These are phyloP conservation scores for Aspergillus sclerotiicarbonarius DNA, from an alignment of 495 filamentous ascomycete genomes.

Conservation along the genomic window DNA sequence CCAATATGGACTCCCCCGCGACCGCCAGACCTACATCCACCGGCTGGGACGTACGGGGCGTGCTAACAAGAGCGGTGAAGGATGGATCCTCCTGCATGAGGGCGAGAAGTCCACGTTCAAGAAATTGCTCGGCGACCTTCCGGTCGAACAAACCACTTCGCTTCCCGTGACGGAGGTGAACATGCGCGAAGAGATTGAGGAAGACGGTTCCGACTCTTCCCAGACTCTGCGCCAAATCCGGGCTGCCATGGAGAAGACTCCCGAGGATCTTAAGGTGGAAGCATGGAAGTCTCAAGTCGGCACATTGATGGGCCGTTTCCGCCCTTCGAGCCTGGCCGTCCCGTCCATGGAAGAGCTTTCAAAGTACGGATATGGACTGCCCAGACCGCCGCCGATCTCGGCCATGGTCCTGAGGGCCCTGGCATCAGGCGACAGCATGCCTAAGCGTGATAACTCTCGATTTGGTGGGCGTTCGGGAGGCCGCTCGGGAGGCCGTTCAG, in stretches of 20 bases:
- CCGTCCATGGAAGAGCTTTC: neutral
- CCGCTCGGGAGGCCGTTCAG: neutral
- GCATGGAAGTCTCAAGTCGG: neutral
- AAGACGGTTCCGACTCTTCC: neutral
- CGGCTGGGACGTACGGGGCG: conserved; percentile 71
- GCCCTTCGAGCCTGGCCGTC: neutral
- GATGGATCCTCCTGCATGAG: conserved; percentile 69
- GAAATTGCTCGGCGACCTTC: neutral
- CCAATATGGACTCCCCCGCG: conserved; percentile 61
- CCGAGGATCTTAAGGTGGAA: neutral
- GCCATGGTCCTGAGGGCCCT: too few relatives aligned
- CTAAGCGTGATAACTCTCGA: too few relatives aligned
- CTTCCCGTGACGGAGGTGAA: neutral
- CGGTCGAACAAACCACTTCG: neutral
- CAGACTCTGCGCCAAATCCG: neutral
- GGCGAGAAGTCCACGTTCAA: conserved; percentile 43
- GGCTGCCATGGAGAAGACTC: neutral
- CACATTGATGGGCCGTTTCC: neutral
- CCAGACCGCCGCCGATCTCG: too few relatives aligned
- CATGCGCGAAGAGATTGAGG: neutral
- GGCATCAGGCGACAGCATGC: too few relatives aligned
- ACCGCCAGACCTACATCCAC: conserved; percentile 69
- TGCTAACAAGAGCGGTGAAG: conserved; percentile 75
- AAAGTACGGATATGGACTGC: too few relatives aligned
- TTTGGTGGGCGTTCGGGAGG: too few relatives aligned